phyloP scores from a whole-genome alignment of 2,329 filamentous ascomycete species.

The Aspergillus awamori region DNA sequence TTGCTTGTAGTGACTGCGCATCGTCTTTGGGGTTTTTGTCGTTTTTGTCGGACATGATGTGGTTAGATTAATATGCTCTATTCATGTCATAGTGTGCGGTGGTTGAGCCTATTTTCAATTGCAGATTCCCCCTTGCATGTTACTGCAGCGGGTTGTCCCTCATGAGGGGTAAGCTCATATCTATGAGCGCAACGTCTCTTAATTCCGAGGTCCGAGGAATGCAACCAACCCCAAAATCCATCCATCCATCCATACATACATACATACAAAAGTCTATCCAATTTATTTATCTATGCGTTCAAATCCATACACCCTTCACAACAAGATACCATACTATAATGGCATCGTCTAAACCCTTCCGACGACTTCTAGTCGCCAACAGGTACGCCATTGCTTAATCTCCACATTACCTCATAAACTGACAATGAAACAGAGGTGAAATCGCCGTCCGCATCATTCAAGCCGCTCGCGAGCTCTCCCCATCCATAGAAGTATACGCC shows the following conservation, averaged over 20 bases:
- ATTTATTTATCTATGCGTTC: not conserved
- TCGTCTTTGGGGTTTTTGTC: constrained; percentile 12
- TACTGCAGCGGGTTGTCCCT: not conserved
- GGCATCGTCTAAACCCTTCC: constrained; percentile 39
- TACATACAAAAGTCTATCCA: not conserved
- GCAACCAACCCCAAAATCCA: no score
- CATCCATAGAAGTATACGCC: constrained; percentile 56
- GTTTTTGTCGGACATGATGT: constrained; percentile 21
- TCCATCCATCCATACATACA: no score
- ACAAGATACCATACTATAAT: not conserved
- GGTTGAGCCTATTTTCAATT: constrained; percentile 3
- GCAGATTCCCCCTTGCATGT: constrained; percentile 1
- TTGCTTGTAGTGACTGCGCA: constrained; percentile 31
- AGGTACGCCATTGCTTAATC: constrained; percentile 39
- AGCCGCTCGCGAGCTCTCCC: constrained; percentile 59
- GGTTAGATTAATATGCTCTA: not conserved
- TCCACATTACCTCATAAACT: not conserved
- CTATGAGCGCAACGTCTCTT: not conserved
- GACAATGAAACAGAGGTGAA: constrained; percentile 55
- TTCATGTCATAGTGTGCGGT: not conserved
- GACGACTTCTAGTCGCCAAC: constrained; percentile 57
- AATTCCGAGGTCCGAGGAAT: constrained; percentile 26
- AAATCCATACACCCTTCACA: not conserved
- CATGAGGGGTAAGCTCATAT: constrained; percentile 19
- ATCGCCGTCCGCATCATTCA: constrained; percentile 65